Base-by-base conservation (phyloP, 1,139 yeast genomes). In the Arxiozyma bovina region DNA sequence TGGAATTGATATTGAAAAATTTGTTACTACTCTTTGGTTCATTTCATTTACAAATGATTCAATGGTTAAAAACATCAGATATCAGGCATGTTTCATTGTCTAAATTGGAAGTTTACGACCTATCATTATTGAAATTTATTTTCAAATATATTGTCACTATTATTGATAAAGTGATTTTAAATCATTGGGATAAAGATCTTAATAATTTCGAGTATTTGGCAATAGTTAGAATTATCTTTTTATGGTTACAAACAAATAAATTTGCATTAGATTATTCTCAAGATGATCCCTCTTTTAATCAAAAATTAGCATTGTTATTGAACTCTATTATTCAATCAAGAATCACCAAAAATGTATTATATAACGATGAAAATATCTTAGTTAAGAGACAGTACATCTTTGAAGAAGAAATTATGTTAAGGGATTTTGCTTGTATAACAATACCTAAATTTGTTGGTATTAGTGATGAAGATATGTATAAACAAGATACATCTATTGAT, bases 331-430 rank as follows among this genome's bases (percentile, higher is more conserved):
- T 64, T 42, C 63, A 61, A 9, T 57, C 55, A 30, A 55, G 56
- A n/a, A 49, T 51, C 23, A 46, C 55, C 9, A 47, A 55, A 17
- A 25, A 50, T 9, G 52, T 50, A 2, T 44, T 52, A 6, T 22
- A 50, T 17, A 25, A 52, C 3, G 55, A 57, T n/a, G 57, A 61
- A 30, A 68, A 71, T 6, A 25, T 27, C 17, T 25, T 40, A 46
- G 78, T 79, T 18, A 58, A 65, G n/a, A 73, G 91, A 65, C 65
- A 68, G 1, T 79, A 81, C 58, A 79, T 77, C 55, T 85, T 83
- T 62, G 69, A 73, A 46, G 93, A 85, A 61, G 94, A 86, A 70
- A 80, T 84, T 11, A 69, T 75, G 18, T 71, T 83, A 57, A 79
- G 80, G 57, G 90, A 83, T 56, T 83, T 81, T 61, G 71, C 73